These are phyloP conservation scores for Lactarius akahatsu DNA, from an alignment of 768 basidiomycete species.

Conservation along the genomic window DNA sequence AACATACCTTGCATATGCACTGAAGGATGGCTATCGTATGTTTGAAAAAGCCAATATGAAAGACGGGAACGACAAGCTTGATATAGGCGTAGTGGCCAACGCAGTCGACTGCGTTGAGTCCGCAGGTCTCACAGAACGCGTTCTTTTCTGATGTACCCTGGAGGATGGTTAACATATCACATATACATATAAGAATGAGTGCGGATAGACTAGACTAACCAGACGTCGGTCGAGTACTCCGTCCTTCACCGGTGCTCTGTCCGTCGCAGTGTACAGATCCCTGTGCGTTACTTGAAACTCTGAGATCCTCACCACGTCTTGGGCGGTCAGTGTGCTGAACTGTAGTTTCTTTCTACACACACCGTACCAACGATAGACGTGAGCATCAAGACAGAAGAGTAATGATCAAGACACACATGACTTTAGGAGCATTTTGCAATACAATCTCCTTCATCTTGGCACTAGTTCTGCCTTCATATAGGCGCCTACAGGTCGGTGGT, in stretches of 20 bases:
- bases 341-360: slow-evolving; percentile 84
- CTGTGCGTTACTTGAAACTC: slow-evolving; percentile 95
- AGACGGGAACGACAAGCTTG: slow-evolving; percentile 93
- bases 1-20: slow-evolving; percentile 89
- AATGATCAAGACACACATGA: slow-evolving; percentile 16
- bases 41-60: slow-evolving; percentile 98
- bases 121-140: slow-evolving; percentile 93
- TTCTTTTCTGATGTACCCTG: slow-evolving; percentile 95
- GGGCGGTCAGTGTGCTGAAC: slow-evolving; percentile 90
- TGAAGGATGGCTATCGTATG: slow-evolving; percentile 92
- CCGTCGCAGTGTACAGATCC: slow-evolving; percentile 83
- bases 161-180: not conserved
- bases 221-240: slow-evolving; percentile 92
- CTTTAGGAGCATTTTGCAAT: slow-evolving; percentile 26
- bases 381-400: not conserved
- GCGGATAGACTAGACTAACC: slow-evolving; percentile 45
- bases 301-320: slow-evolving; percentile 93
- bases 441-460: slow-evolving; percentile 26
- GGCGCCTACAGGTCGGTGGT: not conserved
- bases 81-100: slow-evolving; percentile 99
- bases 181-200: not conserved
- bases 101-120: slow-evolving; percentile 87
- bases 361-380: not conserved
- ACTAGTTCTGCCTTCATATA: slow-evolving; percentile 15
- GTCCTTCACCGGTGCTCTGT: slow-evolving; percentile 83